Base-by-base conservation (phyloP, 2,329 filamentous ascomycete species). In the Aspergillus glaucus region DNA sequence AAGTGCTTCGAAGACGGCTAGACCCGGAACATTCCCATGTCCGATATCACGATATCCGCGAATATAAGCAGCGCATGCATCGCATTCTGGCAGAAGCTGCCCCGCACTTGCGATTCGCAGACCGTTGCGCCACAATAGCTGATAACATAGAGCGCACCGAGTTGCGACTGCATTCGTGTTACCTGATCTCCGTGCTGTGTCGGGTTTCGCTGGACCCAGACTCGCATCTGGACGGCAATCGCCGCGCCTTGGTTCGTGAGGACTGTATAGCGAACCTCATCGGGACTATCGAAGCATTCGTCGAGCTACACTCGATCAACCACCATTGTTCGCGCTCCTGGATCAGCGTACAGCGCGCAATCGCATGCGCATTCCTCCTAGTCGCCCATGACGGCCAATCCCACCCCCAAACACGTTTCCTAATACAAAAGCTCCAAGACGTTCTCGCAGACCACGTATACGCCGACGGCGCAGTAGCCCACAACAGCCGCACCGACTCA, bases 91-190 rank as follows among this genome's bases (percentile, higher is more conserved):
- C 72, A n/a, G 77, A 81, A 48, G 75, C 77, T 3, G 73, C 73
- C n/a, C 76, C 78, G 19, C 78, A 80, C 55, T 66, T 82, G 37
- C 76, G 78, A 50, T 74, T 78, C 50, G 72, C 14, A 49, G 75
- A 55, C 55, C 70, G 59, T 17, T 72, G 69, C 48, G 50, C 49
- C 21, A 60, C 53, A 1, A 55, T 67, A 37, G 65, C 62, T 1
- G 75, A 82, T 45, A 78, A 79, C 47, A 69, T 82, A 7, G 78
- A 82, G 58, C 75, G 80, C 51, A 80, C 77, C 63, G 78, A 76
- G 3, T 60, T 82, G 30, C 79, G 79, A 53, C 65, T 82, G n/a
- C 79, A 82, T 60, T 76, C 77, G n/a, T 80, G 77, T 5, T 82
- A 82, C 62, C 75, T 79, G 49, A 75, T 77, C 44, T 81, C 79